A percentile compares a stretch with the other conserved stretches of the same genome.
phyloP scores from a whole-genome alignment of 257 asterid species.

The Ballota nigra region DNA sequence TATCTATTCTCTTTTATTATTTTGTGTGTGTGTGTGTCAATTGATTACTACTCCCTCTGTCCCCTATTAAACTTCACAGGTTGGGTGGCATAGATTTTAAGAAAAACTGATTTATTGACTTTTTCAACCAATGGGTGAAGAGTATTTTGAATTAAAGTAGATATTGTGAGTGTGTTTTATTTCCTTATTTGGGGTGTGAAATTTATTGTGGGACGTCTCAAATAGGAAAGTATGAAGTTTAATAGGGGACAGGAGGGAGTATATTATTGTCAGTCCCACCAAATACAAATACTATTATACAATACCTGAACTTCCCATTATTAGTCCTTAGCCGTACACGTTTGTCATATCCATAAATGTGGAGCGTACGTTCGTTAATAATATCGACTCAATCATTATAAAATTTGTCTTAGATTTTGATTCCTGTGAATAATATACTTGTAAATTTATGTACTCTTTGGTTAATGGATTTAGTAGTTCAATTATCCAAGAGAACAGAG shows the following conservation, averaged over 20 bases:
- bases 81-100: no score
- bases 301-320: constrained; percentile 18
- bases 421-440: not conserved
- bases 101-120: no score
- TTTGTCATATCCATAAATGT: constrained; percentile 12
- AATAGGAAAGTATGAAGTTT: no score
- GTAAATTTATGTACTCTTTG: not conserved
- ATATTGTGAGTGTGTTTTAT: no score
- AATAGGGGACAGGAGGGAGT: no score
- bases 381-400: constrained; percentile 10
- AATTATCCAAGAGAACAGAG: not conserved
- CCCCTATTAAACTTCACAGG: no score
- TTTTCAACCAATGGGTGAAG: no score
- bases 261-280: constrained; percentile 11
- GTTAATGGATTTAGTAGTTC: not conserved
- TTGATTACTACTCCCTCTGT: no score
- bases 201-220: no score
- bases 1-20: not conserved
- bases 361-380: not conserved
- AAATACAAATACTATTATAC: not conserved
- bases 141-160: no score
- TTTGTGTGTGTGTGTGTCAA: not conserved
- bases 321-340: constrained; percentile 24
- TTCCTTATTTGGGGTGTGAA: no score
- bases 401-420: not conserved